phyloP scores from a whole-genome alignment of 257 asterid genomes.

The Solanum medicagineum region DNA sequence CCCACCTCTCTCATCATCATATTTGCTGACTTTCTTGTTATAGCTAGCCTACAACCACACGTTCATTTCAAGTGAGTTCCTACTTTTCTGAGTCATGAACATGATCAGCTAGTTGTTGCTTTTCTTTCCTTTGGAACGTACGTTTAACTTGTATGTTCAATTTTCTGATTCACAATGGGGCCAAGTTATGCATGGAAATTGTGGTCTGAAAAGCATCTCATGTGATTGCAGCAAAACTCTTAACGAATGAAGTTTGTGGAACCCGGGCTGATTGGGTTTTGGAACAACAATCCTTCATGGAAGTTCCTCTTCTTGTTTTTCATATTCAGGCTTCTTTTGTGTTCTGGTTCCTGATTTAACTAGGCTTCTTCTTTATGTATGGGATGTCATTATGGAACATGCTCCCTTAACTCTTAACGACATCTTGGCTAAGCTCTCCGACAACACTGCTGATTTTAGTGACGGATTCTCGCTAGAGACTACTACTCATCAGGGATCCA shows the following conservation, averaged over 20 bases:
- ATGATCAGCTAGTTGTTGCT: background rate
- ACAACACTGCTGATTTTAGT: conserved; percentile 26
- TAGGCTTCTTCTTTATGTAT: background rate
- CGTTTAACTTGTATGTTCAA: background rate
- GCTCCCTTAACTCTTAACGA: conserved; percentile 30
- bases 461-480: conserved; percentile 84
- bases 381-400: conserved; percentile 46
- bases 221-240: conserved; percentile 23
- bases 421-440: conserved; percentile 23
- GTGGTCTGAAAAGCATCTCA: conserved; percentile 22
- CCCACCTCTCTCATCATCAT: background rate
- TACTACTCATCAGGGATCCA: conserved; percentile 32
- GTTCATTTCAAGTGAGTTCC: too few species aligned
- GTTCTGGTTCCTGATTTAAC: conserved; percentile 22
- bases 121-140: background rate
- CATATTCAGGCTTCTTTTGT: conserved; percentile 30
- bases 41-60: background rate
- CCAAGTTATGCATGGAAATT: background rate
- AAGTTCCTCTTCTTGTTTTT: conserved; percentile 34
- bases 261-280: conserved; percentile 25
- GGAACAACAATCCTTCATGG: conserved; percentile 40
- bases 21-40: conserved; percentile 1
- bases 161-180: background rate
- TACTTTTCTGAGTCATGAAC: too few species aligned
- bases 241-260: conserved; percentile 27